A percentile compares a stretch with the other conserved stretches of the same genome.
These are phyloP conservation scores for Talinum fruticosum DNA, from an alignment of 148 eudicot species.

Conservation along the genomic window DNA sequence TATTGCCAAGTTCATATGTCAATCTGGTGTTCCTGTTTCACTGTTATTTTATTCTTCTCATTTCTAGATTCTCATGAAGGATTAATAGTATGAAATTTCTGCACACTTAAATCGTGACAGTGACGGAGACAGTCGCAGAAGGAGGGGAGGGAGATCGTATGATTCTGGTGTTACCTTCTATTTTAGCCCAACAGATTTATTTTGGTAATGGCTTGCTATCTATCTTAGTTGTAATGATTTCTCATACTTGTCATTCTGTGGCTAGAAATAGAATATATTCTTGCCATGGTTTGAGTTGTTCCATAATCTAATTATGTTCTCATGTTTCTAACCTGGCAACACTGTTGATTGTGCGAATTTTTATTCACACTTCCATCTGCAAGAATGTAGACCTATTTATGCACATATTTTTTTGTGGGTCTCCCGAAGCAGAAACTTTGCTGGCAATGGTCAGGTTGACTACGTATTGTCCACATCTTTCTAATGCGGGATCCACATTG, in stretches of 20 bases:
- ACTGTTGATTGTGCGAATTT: background rate
- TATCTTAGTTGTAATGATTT: background rate
- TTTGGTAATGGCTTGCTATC: conserved; percentile 53
- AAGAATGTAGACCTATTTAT: background rate
- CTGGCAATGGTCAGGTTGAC: no score
- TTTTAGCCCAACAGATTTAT: conserved; percentile 55
- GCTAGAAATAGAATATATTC: background rate
- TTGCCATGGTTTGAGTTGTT: background rate
- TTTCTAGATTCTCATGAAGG: background rate
- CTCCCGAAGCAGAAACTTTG: no score
- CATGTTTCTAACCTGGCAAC: background rate
- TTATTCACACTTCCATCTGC: background rate
- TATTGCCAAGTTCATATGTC: background rate
- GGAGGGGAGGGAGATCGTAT: conserved; percentile 71
- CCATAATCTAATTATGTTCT: background rate
- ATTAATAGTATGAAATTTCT: background rate
- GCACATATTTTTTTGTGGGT: no score
- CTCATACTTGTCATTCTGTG: background rate
- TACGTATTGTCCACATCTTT: no score
- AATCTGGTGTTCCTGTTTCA: background rate
- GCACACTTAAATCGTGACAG: conserved; percentile 1
- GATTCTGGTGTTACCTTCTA: conserved; percentile 57
- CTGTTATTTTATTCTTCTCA: background rate
- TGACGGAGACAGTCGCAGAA: conserved; percentile 68
- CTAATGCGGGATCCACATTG: no score